These are phyloP conservation scores for Zangia roseola DNA, from an alignment of 768 basidiomycete genomes.

Conservation along the genomic window DNA sequence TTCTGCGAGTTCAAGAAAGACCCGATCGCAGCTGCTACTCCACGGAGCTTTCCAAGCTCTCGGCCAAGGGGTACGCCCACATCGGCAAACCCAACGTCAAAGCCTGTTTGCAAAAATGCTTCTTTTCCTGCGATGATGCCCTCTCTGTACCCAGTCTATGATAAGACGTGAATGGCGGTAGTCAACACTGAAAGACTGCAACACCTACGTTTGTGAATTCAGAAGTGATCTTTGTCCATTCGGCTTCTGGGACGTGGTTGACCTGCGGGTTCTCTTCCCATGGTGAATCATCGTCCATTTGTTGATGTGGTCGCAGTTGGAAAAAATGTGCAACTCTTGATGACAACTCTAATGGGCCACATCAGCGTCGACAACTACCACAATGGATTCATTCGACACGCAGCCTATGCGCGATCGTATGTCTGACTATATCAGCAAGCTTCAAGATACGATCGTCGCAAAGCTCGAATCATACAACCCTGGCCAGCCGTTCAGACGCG, in stretches of 20 bases:
- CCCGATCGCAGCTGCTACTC: constrained; percentile 62
- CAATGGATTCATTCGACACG: neutral
- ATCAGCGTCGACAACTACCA: too few species aligned
- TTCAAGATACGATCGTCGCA: constrained; percentile 23
- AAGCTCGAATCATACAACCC: constrained; percentile 18
- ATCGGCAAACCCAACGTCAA: constrained; percentile 79
- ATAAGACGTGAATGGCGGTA: neutral
- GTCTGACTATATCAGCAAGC: constrained; percentile 6
- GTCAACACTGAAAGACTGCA: neutral
- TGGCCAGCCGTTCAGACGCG: constrained; percentile 14
- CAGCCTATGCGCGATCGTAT: constrained; percentile 14
- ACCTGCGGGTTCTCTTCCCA: constrained; percentile 54
- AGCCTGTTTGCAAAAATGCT: constrained; percentile 81
- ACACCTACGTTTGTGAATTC: constrained; percentile 72
- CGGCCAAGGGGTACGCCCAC: constrained; percentile 75
- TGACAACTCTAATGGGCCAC: too few species aligned
- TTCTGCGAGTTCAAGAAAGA: constrained; percentile 46
- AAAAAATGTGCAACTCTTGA: too few species aligned
- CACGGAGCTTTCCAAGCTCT: constrained; percentile 76
- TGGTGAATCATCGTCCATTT: constrained; percentile 44
- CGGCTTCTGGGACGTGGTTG: constrained; percentile 41
- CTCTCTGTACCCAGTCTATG: constrained; percentile 91
- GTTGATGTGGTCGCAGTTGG: neutral
- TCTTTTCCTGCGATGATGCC: constrained; percentile 94
- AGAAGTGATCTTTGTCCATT: constrained; percentile 67